Conservation (phyloP, 805 yeast genomes). For the Candida nanaspora region DNA sequence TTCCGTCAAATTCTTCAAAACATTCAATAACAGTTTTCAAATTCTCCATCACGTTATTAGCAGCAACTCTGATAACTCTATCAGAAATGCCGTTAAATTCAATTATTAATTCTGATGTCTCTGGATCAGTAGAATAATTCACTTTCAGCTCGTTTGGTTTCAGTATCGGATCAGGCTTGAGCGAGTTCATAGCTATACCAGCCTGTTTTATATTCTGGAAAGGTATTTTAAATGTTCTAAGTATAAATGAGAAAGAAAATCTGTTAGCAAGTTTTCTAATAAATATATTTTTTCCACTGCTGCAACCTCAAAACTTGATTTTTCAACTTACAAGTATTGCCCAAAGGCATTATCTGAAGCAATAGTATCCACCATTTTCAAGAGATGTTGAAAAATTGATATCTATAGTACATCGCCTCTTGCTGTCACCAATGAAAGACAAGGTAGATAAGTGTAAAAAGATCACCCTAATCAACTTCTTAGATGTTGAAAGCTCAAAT, state of each 20-base stretch:
- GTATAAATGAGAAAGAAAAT: background rate
- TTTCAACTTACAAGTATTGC: background rate
- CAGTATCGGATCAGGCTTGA: conserved; percentile 76
- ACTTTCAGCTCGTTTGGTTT: conserved; percentile 59
- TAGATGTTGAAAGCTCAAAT: too few relatives aligned
- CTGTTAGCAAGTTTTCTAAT: background rate
- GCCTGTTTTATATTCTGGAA: conserved; percentile 57
- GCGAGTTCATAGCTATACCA: conserved; percentile 48
- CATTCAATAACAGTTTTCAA: conserved; percentile 74
- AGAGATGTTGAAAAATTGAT: too few relatives aligned
- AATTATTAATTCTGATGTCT: conserved; percentile 29
- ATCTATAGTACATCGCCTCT: too few relatives aligned
- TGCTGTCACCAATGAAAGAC: too few relatives aligned
- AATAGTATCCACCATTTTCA: too few relatives aligned
- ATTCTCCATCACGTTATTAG: conserved; percentile 72
- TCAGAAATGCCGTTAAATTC: conserved; percentile 58
- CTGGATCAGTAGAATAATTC: conserved; percentile 29
- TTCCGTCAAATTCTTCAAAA: conserved; percentile 57
- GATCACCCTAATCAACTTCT: too few relatives aligned
- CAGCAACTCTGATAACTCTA: conserved; percentile 75
- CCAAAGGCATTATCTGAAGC: background rate
- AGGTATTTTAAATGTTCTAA: conserved; percentile 49
- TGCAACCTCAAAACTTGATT: too few relatives aligned
- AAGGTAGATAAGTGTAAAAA: too few relatives aligned
- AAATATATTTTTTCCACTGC: too few relatives aligned